Base-by-base conservation (phyloP, 176 grass and related monocot genomes). In the Panicum miliaceum region DNA sequence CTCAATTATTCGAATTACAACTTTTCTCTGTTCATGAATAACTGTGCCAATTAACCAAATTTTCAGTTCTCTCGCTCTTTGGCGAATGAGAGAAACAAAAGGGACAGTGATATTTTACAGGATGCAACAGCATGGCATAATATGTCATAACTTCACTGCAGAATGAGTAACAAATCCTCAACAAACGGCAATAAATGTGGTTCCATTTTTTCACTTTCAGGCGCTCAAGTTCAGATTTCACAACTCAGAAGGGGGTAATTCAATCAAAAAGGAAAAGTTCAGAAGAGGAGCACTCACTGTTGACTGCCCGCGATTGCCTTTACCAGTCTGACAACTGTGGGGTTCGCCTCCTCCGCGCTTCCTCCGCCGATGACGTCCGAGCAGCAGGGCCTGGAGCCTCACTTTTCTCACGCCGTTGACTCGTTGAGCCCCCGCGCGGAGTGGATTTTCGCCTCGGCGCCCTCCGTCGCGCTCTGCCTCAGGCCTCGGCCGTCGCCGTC, bases 1-100 rank as follows among this genome's bases (percentile, higher is more conserved):
- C 22, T 22, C 37, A 42, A 12, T 23, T 42, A 42, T 42, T 14
- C 12, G 11, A 42, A 23, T 5, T 40, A 42, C 37, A 69, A 14
- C 37, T 68, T 67, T 3, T 6, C 36, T 41, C 8, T 68, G 37
- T 42, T 1, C 5, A 67, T 38, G 64, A 38, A n/a, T 43, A 68
- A 12, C 3, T 68, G 37, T 42, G n/a, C 4, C 10, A 69, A 42
- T 42, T n/a, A 68, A 40, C 4, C 11, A 42, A 42, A 68, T 12
- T n/a, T 68, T 42, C 66, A 42, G 37, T 42, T 42, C 11, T 42
- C 37, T 68, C 22, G 7, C 22, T 23, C 18, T 36, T 68, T 68
- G 65, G 36, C 36, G 20, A 68, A 41, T 68, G 19, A 68, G 65
- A 38, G 20, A n/a, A 41, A 40, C 65, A 68, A 68, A 68, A 67